Base-by-base conservation (phyloP, 768 basidiomycete species). In the Agaricus subrufescens region DNA sequence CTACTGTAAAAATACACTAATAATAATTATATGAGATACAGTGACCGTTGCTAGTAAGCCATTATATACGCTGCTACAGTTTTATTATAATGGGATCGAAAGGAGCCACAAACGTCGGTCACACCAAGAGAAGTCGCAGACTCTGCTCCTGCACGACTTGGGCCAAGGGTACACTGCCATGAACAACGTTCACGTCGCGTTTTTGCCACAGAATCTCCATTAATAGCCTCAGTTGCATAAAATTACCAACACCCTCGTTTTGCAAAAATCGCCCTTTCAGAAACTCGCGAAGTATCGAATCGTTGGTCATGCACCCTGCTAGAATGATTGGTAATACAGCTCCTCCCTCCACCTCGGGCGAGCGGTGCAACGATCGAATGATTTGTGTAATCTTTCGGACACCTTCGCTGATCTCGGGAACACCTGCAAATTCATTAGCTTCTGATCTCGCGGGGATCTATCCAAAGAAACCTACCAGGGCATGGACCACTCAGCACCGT, bases 131-230 rank as follows among this genome's bases (percentile, higher is more conserved):
- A 52, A 84, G 63, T 59, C 77, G 77, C 53, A 77, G 65, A 31
- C 73, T 72, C 48, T 75, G 70, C 60, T 83, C 81, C 61, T 70
- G 72, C 69, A 83, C 74, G 29, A 79, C 79, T 50, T 87, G 81
- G 38, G 84, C 78, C 73, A 88, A 76, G 15, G 75, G 68, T 39
- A 72, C 75, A 30, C 80, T 77, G 56, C 75, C 70, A 44, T 30
- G 49, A 19, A 37, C 34, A 42, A 45, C 30, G 14, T 45, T 56
- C 30, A 75, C 75, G 62, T 87, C 85, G 42, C 86, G 77, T 58
- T 79, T 80, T 58, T 85, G 84, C 87, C 86, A 89, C 7, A 86
- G 75, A 1, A 79, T 75, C 65, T 89, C 84, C 82, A 89, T 84
- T 59, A 85, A 67, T 59, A 79, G 73, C 40, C 82, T 71, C 14